phyloP scores from a whole-genome alignment of 306 rosid species.

The Inga leiocalycina region DNA sequence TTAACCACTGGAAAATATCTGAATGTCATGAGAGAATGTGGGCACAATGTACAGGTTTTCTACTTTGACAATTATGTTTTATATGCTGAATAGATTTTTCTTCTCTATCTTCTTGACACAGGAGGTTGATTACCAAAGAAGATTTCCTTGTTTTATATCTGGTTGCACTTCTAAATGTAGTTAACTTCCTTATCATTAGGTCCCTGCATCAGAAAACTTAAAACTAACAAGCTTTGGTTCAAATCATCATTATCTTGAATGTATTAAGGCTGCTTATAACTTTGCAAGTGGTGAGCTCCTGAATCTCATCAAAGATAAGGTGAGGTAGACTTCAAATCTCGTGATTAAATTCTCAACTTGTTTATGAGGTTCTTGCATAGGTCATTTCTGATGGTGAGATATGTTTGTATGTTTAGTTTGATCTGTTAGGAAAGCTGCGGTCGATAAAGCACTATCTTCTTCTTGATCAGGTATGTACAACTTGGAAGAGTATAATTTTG shows the following conservation, averaged over 20 bases:
- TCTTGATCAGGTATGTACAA: conserved; percentile 86
- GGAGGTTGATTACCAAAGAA: conserved; percentile 19
- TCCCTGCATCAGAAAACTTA: conserved; percentile 84
- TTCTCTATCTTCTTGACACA: neutral
- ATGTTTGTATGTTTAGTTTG: conserved; percentile 58
- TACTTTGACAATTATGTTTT: conserved; percentile 29
- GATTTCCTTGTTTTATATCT: conserved; percentile 1
- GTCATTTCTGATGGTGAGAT: conserved; percentile 34
- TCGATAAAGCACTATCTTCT: conserved; percentile 97
- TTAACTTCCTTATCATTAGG: conserved; percentile 53
- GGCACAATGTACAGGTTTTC: conserved; percentile 93
- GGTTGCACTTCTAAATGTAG: conserved; percentile 21
- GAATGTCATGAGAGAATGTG: conserved; percentile 98
- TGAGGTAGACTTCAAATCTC: conserved; percentile 36
- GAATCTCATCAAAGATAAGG: conserved; percentile 94
- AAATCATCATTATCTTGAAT: conserved; percentile 92
- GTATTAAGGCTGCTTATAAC: conserved; percentile 90
- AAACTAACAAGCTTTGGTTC: conserved; percentile 85
- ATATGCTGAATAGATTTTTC: conserved; percentile 19
- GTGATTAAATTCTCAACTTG: conserved; percentile 22
- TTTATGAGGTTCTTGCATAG: conserved; percentile 29
- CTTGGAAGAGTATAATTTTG: conserved; percentile 25
- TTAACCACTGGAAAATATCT: conserved; percentile 97
- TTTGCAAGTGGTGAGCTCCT: conserved; percentile 93
- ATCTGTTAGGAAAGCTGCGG: conserved; percentile 82